Percentiles rank a stretch among this genome's conserved stretches.
These are phyloP conservation scores for Pseudocercospora eumusae DNA, from an alignment of 2,329 filamentous ascomycete species.

Conservation along the genomic window DNA sequence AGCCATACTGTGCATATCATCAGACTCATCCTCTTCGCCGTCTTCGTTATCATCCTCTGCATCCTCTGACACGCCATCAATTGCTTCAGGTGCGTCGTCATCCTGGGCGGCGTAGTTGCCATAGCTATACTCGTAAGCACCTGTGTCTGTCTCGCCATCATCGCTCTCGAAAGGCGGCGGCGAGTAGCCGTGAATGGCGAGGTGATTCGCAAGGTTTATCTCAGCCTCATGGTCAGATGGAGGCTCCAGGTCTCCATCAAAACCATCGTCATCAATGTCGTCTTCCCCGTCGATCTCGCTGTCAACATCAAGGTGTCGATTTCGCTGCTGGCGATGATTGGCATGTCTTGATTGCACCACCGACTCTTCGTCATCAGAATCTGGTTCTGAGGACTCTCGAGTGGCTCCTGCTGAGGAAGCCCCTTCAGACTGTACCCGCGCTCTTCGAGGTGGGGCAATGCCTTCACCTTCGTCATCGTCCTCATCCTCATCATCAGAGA, in stretches of 20 bases:
- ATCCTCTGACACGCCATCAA: not conserved
- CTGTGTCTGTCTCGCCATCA: constrained; percentile 10
- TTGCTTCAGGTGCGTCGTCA: constrained; percentile 6
- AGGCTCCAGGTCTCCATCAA: constrained; percentile 13
- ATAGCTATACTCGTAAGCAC: not conserved
- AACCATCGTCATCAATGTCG: constrained; percentile 3
- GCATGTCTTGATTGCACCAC: constrained; percentile 13
- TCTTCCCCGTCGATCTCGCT: constrained; percentile 22
- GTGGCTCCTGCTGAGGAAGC: constrained; percentile 19
- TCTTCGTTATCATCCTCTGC: constrained; percentile 18
- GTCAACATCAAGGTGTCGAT: constrained; percentile 14
- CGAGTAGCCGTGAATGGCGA: constrained; percentile 16
- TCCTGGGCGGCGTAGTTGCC: constrained; percentile 5
- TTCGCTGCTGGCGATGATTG: constrained; percentile 13
- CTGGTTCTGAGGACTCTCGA: constrained; percentile 18
- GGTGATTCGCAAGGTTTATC: constrained; percentile 19
- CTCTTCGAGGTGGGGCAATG: constrained; percentile 5
- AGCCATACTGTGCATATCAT: constrained; percentile 28
- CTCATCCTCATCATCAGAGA: constrained; percentile 31
- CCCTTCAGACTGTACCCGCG: not conserved
- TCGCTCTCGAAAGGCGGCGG: constrained; percentile 1
- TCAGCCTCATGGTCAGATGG: constrained; percentile 18
- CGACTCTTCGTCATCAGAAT: constrained; percentile 24
- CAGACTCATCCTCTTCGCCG: constrained; percentile 20
- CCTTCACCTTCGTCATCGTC: constrained; percentile 18